These are phyloP conservation scores for Colletotrichum truncatum DNA, from an alignment of 2,329 filamentous ascomycete species.

Conservation along the genomic window DNA sequence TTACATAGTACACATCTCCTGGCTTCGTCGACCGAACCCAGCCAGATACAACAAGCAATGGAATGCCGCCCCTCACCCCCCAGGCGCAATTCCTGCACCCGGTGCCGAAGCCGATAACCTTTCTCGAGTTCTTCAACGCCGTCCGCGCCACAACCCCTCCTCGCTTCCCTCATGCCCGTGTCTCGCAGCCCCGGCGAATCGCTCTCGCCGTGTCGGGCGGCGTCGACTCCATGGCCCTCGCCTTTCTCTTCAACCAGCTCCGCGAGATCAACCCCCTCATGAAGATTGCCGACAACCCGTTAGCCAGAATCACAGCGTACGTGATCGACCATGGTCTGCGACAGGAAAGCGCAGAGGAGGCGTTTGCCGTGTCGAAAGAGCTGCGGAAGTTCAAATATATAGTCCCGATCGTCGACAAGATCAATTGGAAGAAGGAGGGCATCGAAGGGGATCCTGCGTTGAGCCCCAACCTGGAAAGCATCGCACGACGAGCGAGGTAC, in stretches of 20 bases:
- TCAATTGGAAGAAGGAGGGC: conserved; percentile 60
- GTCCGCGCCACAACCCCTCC: conserved; percentile 59
- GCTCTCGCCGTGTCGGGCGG: conserved; percentile 89
- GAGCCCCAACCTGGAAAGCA: conserved; percentile 76
- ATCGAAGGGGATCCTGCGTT: conserved; percentile 38
- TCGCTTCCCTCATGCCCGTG: conserved; percentile 54
- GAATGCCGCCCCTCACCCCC: conserved; percentile 18
- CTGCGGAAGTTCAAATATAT: conserved; percentile 45
- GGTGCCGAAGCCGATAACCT: conserved; percentile 46
- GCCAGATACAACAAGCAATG: conserved; percentile 4
- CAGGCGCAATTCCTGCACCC: conserved; percentile 44
- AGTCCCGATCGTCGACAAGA: conserved; percentile 37
- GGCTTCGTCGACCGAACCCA: not conserved
- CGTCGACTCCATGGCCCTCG: conserved; percentile 97
- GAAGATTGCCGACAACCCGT: conserved; percentile 55
- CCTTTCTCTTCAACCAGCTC: conserved; percentile 71
- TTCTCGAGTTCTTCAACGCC: conserved; percentile 54
- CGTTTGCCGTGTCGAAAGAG: conserved; percentile 51
- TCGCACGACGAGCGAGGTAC: conserved; percentile 80
- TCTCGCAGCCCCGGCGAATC: conserved; percentile 47
- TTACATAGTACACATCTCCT: not conserved
- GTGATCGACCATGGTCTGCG: conserved; percentile 69
- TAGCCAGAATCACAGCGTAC: conserved; percentile 51
- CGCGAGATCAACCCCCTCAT: conserved; percentile 43
- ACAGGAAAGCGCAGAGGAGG: conserved; percentile 61